These are phyloP conservation scores for Cerrena zonata DNA, from an alignment of 1,284 basidiomycete genomes.

Conservation along the genomic window DNA sequence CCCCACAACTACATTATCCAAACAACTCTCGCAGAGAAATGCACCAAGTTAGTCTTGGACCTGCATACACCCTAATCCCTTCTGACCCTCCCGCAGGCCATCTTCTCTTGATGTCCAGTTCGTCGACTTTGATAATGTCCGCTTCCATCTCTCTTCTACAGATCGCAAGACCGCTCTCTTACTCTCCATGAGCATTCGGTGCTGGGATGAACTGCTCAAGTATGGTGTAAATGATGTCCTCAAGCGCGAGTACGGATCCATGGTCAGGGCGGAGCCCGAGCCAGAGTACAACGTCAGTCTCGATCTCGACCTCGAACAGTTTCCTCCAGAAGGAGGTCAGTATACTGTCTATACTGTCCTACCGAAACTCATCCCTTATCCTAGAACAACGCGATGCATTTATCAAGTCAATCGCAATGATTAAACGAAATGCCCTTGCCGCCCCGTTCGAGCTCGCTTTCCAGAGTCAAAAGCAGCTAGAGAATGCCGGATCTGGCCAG, in stretches of 20 bases:
- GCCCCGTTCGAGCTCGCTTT: slow-evolving; percentile 94
- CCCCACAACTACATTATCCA: slow-evolving; percentile 90
- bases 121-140: slow-evolving; percentile 95
- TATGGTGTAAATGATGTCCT: slow-evolving; percentile 85
- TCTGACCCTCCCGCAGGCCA: slow-evolving; percentile 49
- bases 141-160: slow-evolving; percentile 80
- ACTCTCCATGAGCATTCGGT: slow-evolving; percentile 94
- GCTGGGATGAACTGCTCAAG: slow-evolving; percentile 89
- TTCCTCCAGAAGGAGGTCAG: slow-evolving; percentile 77
- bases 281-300: slow-evolving; percentile 88
- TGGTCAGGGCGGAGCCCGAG: slow-evolving; percentile 63
- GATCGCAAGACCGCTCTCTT: slow-evolving; percentile 76
- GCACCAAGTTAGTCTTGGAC: slow-evolving; percentile 63
- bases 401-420: slow-evolving; percentile 76
- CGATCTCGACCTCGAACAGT: slow-evolving; percentile 79
- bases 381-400: slow-evolving; percentile 76
- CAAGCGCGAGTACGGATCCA: slow-evolving; percentile 76
- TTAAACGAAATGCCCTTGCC: slow-evolving; percentile 92
- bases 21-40: slow-evolving; percentile 86
- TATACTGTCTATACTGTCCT: slow-evolving; percentile 14
- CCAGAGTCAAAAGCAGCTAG: slow-evolving; percentile 79
- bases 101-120: slow-evolving; percentile 90
- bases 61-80: slow-evolving; percentile 9
- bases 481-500: slow-evolving; percentile 57
- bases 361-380: slow-evolving; percentile 2